A percentile compares a stretch with the other conserved stretches of the same genome.
Conservation (phyloP, 139 green algal genomes). For the Chlorella sp. region DNA sequence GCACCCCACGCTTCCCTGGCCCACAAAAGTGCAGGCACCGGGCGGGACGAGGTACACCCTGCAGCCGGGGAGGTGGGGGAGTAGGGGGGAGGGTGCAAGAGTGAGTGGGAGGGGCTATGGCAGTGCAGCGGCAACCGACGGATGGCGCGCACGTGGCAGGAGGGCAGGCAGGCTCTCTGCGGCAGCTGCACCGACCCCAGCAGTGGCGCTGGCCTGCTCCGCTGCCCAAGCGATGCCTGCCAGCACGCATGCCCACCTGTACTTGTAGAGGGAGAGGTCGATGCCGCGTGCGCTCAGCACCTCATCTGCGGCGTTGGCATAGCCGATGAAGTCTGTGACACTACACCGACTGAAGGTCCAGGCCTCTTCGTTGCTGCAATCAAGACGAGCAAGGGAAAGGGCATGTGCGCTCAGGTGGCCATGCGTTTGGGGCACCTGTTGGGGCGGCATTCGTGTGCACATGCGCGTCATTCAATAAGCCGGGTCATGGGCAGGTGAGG, state of each 20-base stretch:
- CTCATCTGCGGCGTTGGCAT: neutral
- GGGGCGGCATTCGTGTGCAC: neutral
- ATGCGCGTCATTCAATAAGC: too few species aligned
- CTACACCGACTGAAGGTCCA: constrained; percentile 15
- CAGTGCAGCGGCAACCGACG: neutral
- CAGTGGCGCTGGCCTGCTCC: neutral
- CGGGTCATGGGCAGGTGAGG: neutral
- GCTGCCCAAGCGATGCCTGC: neutral
- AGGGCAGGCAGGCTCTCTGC: too few species aligned
- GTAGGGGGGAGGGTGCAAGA: neutral
- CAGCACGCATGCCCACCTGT: neutral
- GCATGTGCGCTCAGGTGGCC: too few species aligned
- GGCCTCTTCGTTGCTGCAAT: neutral
- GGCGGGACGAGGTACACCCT: constrained; percentile 22
- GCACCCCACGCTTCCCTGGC: constrained; percentile 8
- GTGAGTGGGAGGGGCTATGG: neutral
- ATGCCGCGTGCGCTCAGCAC: neutral
- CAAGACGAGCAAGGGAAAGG: neutral
- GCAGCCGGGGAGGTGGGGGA: neutral
- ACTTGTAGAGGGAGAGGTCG: constrained; percentile 19
- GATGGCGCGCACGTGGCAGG: neutral
- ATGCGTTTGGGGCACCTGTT: neutral
- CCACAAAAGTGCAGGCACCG: constrained; percentile 10
- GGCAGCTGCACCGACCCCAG: neutral
- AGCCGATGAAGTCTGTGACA: constrained; percentile 23